Base-by-base conservation (phyloP, 1,284 basidiomycete genomes). In the Trametes hirsuta region DNA sequence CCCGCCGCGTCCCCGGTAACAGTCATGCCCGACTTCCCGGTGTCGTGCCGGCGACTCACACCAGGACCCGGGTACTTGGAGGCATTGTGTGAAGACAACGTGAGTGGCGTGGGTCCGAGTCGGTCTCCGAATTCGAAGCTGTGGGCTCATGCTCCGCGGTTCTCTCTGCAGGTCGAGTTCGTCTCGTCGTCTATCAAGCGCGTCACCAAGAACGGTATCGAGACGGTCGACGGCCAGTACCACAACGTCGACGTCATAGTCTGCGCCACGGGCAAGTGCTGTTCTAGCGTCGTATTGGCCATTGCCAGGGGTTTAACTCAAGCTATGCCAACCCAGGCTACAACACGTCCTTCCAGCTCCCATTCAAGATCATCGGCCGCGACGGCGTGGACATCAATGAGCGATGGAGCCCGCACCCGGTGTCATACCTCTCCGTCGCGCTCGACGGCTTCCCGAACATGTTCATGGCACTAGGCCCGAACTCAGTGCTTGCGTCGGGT, bases 61-160 rank as follows among this genome's bases (percentile, higher is more conserved):
- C 86, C 87, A 2, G 87, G 85, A 0, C 85, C 85, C 35, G 85
- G 86, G 2, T 89, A 86, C 68, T 76, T 89, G 24, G 85, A 87
- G 66, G 83, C 87, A 0, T 70, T 88, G 8, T 83, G 81, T 61
- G 76, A 82, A 69, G 81, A 84, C 53, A 87, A 88, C 66, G 85
- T 85, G 55, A 46, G 75, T 66, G 6, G 50, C 30, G 24, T 12
- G 30, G 21, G 14, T 56, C 42, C 12, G n/a, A 30, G 11, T 8
- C 14, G 11, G 30, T 30, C 30, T 30, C 1, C 30, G 30, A 30
- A 30, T 4, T 30, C 30, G 30, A 30, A 30, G 36, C 37, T 37
- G 34, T 37, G n/a, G 12, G n/a, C 30, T 30, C 30, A 30, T 30
- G 11, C 14, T 8, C 14, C 18, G 18, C 22, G 21, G 22, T 41